phyloP scores from a whole-genome alignment of 1,284 basidiomycete species.

The Psilocybe mexicana region DNA sequence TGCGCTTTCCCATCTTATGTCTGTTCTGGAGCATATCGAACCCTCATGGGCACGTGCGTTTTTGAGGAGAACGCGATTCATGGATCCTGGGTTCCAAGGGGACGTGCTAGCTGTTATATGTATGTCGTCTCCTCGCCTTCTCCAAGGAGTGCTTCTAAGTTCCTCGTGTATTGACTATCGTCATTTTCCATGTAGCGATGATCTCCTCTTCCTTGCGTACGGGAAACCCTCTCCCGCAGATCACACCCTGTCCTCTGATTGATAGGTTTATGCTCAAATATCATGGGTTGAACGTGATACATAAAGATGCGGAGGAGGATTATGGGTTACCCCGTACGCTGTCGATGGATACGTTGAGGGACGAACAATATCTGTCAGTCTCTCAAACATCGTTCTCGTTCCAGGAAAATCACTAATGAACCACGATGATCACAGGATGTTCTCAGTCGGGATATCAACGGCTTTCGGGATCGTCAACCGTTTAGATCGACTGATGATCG shows the following conservation, averaged over 20 bases:
- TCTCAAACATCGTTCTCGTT: background rate
- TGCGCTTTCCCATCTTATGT: constrained; percentile 64
- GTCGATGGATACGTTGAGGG: constrained; percentile 63
- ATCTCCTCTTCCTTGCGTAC: constrained; percentile 74
- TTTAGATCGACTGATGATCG: constrained; percentile 73
- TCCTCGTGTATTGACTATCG: background rate
- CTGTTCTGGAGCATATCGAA: constrained; percentile 64
- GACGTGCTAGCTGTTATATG: constrained; percentile 81
- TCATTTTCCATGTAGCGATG: constrained; percentile 45
- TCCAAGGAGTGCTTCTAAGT: background rate
- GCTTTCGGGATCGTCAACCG: constrained; percentile 66
- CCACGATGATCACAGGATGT: constrained; percentile 46
- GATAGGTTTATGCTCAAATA: constrained; percentile 69
- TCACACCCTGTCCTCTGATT: constrained; percentile 81
- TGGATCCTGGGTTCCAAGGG: constrained; percentile 82
- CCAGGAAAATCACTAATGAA: background rate
- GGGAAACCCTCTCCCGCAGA: constrained; percentile 79
- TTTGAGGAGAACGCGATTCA: constrained; percentile 71
- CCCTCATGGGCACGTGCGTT: constrained; percentile 77
- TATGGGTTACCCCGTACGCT: constrained; percentile 66
- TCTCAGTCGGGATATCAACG: constrained; percentile 76
- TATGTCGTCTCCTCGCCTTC: constrained; percentile 35
- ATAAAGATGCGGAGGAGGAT: constrained; percentile 67
- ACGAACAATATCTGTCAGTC: constrained; percentile 70
- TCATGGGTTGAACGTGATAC: constrained; percentile 64